Evolutionary conservation across 2,329 filamentous ascomycete species (phyloP).

Genomic region (Aspergillus uvarum): DNA sequence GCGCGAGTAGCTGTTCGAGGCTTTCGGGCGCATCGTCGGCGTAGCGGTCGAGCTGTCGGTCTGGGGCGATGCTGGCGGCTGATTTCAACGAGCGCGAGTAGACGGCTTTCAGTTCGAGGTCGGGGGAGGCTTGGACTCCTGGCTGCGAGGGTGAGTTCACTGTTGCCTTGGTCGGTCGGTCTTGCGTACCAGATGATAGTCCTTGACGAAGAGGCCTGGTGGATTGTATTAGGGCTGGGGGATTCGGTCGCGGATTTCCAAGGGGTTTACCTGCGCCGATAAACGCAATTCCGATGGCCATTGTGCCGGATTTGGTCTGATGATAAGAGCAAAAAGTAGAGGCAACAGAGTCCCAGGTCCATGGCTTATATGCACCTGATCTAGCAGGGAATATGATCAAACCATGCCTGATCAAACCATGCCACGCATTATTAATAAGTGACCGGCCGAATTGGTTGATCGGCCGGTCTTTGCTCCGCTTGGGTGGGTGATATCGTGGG

Average conservation of each 20-base stretch:
- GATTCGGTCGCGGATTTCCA: neutral
- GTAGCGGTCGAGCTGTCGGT: constrained; percentile 54
- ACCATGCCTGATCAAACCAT: no score
- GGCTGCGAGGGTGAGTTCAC: neutral
- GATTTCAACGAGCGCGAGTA: constrained; percentile 64
- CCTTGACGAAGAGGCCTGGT: neutral
- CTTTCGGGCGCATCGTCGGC: constrained; percentile 44
- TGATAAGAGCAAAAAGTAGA: no score
- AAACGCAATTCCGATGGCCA: constrained; percentile 2
- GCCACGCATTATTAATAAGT: neutral
- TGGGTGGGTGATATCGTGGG: neutral
- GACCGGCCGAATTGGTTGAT: neutral
- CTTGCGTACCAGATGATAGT: neutral
- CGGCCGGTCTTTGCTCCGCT: neutral
- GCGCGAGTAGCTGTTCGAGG: constrained; percentile 53
- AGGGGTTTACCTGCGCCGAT: neutral
- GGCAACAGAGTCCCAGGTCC: no score
- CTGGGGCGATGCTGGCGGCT: constrained; percentile 49
- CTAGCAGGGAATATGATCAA: no score
- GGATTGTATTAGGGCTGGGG: neutral
- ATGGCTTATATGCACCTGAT: no score
- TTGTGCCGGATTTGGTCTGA: neutral
- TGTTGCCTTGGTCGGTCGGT: neutral
- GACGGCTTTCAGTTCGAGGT: constrained; percentile 60
- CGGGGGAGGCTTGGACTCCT: neutral